Conservation (phyloP, 805 yeast genomes). For the Saccharomycopsis sp. region DNA sequence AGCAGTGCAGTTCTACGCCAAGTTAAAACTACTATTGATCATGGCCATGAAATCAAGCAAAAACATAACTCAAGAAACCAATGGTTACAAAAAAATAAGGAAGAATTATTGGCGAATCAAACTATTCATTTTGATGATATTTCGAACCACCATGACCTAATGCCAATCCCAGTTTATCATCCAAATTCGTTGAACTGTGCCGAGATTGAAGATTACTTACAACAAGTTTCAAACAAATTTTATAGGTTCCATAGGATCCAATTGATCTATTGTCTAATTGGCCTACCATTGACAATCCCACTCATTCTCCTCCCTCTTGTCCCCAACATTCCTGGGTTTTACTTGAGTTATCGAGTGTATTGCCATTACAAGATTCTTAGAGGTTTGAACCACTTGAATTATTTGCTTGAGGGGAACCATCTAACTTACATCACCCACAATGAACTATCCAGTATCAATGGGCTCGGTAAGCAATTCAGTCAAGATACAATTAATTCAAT, state of each 20-base stretch:
- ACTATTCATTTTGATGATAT: conserved; percentile 9
- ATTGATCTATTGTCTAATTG: conserved; percentile 33
- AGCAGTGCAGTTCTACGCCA: conserved; percentile 36
- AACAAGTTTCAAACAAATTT: conserved; percentile 25
- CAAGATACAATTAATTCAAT: neutral
- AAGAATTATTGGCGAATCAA: neutral
- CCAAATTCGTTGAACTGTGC: conserved; percentile 8
- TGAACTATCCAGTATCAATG: conserved; percentile 5
- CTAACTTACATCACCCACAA: conserved; percentile 1
- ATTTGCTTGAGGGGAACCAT: conserved; percentile 29
- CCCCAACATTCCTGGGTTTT: conserved; percentile 43
- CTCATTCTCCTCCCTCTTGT: conserved; percentile 37
- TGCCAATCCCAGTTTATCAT: conserved; percentile 19
- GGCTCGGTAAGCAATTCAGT: neutral
- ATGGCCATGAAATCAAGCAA: neutral
- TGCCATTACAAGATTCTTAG: conserved; percentile 37
- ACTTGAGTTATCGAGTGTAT: conserved; percentile 38
- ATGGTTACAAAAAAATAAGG: neutral
- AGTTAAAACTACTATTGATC: conserved; percentile 23
- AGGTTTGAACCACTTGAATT: conserved; percentile 37
- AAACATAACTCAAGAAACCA: conserved; percentile 10
- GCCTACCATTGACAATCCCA: conserved; percentile 38
- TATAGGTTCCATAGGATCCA: conserved; percentile 28
- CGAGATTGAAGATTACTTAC: conserved; percentile 31
- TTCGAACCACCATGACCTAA: neutral